A percentile compares a stretch with the other conserved stretches of the same genome.
Conservation (phyloP, 345 rosid species). For the Adansonia digitata region DNA sequence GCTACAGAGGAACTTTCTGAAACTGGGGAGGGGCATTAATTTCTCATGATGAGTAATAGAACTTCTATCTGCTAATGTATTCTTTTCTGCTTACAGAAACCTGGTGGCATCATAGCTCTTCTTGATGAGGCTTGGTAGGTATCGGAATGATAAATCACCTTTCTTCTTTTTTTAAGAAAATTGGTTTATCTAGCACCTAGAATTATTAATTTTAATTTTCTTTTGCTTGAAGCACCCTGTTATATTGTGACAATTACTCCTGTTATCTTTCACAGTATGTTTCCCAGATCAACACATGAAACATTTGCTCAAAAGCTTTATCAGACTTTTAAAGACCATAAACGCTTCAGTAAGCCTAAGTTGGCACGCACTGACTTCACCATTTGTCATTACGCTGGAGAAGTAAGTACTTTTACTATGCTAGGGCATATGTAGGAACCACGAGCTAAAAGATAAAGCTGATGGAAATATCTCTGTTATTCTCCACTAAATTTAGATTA, state of each 20-base stretch:
- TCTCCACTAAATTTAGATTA: not conserved
- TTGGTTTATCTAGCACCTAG: not conserved
- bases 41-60: not conserved
- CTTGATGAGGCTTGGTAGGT: conserved; percentile 97
- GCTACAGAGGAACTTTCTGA: not conserved
- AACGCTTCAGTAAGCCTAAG: conserved; percentile 90
- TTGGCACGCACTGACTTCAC: conserved; percentile 92
- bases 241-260: conserved; percentile 16
- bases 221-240: conserved; percentile 6
- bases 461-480: not conserved
- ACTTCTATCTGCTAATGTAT: conserved; percentile 20
- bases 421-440: not conserved
- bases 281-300: conserved; percentile 95
- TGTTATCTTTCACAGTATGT: conserved; percentile 62
- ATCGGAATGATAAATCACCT: not conserved
- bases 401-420: conserved; percentile 48
- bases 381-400: conserved; percentile 93
- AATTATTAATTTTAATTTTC: not conserved
- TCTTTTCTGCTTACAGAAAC: conserved; percentile 65
- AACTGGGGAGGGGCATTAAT: not conserved
- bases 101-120: conserved; percentile 97
- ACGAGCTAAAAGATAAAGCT: not conserved
- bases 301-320: conserved; percentile 94
- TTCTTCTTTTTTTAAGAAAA: not conserved
- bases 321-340: conserved; percentile 80